phyloP scores from a whole-genome alignment of 805 yeast genomes.

The Candida vartiovaarae region DNA sequence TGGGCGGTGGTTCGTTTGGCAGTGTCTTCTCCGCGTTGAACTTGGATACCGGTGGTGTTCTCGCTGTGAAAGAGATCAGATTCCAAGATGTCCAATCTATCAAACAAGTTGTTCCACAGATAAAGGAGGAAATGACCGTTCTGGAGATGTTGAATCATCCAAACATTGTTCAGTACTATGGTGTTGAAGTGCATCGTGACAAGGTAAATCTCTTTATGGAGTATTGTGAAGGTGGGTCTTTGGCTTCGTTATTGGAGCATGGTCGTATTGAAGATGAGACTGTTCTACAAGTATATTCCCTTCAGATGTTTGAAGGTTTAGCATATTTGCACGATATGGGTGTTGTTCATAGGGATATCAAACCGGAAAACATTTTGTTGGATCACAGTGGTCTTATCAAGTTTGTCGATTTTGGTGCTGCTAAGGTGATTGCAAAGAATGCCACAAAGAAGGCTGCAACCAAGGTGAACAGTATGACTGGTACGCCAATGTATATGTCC shows the following conservation, averaged over 20 bases:
- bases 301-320: conserved; percentile 91
- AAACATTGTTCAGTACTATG: conserved; percentile 91
- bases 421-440: conserved; percentile 66
- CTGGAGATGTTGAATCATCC: conserved; percentile 94
- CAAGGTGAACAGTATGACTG: conserved; percentile 42
- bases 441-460: conserved; percentile 35
- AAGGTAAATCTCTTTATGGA: conserved; percentile 96
- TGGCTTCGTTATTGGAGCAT: conserved; percentile 77
- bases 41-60: conserved; percentile 88
- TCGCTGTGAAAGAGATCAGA: conserved; percentile 95
- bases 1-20: conserved; percentile 97
- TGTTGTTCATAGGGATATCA: conserved; percentile 93
- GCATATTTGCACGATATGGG: conserved; percentile 93
- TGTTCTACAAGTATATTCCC: conserved; percentile 81
- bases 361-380: conserved; percentile 86
- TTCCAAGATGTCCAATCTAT: conserved; percentile 85
- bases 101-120: conserved; percentile 75
- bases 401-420: conserved; percentile 97
- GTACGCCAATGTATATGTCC: conserved; percentile 99
- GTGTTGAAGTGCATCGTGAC: conserved; percentile 96
- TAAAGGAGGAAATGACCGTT: conserved; percentile 95
- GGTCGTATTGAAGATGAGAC: conserved; percentile 95
- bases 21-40: conserved; percentile 88
- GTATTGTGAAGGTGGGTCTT: conserved; percentile 92
- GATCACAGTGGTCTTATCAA: conserved; percentile 92